These are phyloP conservation scores for Veloporphyrellus conicus DNA, from an alignment of 1,284 basidiomycete species.

Conservation along the genomic window DNA sequence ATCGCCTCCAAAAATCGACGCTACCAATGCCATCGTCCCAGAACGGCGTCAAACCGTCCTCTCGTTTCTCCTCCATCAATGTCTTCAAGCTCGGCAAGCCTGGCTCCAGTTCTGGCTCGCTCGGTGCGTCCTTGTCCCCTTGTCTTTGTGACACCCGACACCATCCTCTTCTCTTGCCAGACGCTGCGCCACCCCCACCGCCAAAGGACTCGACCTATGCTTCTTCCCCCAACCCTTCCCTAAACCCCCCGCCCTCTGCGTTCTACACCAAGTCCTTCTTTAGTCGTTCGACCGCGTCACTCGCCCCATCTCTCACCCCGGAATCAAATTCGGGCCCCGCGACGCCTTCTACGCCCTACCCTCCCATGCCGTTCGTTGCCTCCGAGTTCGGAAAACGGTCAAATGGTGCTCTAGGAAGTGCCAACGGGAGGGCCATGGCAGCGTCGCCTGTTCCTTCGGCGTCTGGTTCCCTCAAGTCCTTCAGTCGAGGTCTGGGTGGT, in stretches of 20 bases:
- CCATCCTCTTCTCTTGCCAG: constrained; percentile 4
- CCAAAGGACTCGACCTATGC: constrained; percentile 60
- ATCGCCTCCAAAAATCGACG: no score
- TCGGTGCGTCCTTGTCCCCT: no score
- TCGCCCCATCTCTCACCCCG: constrained; percentile 27
- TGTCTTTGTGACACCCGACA: no score
- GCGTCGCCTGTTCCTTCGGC: constrained; percentile 22
- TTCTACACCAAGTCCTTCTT: constrained; percentile 34
- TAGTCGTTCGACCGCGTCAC: constrained; percentile 52
- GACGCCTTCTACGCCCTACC: constrained; percentile 37
- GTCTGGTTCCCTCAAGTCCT: constrained; percentile 32
- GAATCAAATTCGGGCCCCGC: constrained; percentile 34
- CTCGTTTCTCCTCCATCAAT: constrained; percentile 59
- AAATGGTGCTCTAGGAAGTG: no score
- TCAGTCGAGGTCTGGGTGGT: constrained; percentile 10
- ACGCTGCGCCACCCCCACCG: constrained; percentile 46
- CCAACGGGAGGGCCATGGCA: constrained; percentile 5
- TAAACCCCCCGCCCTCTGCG: constrained; percentile 10
- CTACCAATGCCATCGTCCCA: no score
- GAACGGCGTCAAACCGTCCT: no score
- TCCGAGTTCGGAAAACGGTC: no score
- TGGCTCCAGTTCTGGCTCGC: no score
- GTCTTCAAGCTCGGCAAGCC: constrained; percentile 50
- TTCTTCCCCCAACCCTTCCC: constrained; percentile 4
- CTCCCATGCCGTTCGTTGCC: background rate